Conservation (phyloP, 768 basidiomycete species). For the Lentinula edodes region DNA sequence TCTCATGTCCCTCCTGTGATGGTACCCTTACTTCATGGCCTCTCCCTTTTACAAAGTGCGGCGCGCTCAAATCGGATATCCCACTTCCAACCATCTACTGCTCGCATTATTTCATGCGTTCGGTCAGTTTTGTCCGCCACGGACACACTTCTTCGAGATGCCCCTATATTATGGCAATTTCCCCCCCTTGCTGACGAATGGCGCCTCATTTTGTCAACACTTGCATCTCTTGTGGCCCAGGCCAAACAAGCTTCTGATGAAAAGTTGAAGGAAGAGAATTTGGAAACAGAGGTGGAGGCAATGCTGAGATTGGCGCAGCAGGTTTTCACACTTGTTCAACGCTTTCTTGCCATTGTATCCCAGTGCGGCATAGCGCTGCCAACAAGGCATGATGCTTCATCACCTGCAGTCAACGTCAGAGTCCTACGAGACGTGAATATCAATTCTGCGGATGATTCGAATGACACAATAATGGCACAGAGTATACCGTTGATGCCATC, state of each 20-base stretch:
- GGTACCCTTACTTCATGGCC: slow-evolving; percentile 77
- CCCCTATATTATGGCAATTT: slow-evolving; percentile 60
- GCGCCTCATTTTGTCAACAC: slow-evolving; percentile 72
- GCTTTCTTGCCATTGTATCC: slow-evolving; percentile 71
- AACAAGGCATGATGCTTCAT: slow-evolving; percentile 33
- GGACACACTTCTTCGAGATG: slow-evolving; percentile 81
- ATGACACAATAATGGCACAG: slow-evolving; percentile 16
- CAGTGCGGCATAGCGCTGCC: slow-evolving; percentile 73
- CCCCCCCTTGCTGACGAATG: slow-evolving; percentile 70
- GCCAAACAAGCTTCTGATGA: slow-evolving; percentile 63
- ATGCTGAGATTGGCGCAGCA: slow-evolving; percentile 82
- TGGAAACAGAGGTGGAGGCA: slow-evolving; percentile 54
- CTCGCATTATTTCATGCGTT: slow-evolving; percentile 91
- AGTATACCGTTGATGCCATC: slow-evolving; percentile 15
- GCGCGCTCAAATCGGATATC: slow-evolving; percentile 69
- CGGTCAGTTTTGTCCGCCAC: slow-evolving; percentile 80
- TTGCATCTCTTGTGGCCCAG: slow-evolving; percentile 80
- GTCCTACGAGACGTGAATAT: slow-evolving; percentile 1
- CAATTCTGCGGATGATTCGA: slow-evolving; percentile 10
- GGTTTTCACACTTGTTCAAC: slow-evolving; percentile 74
- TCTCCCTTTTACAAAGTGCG: slow-evolving; percentile 82
- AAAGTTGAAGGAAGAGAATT: slow-evolving; percentile 35
- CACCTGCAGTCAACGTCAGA: slow-evolving; percentile 16
- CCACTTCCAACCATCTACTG: slow-evolving; percentile 92
- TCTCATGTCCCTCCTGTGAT: slow-evolving; percentile 76